Percentiles rank a stretch among this genome's conserved stretches.
These are phyloP conservation scores for Wickerhamiella pararugosa DNA, from an alignment of 1,139 yeast species.

Conservation along the genomic window DNA sequence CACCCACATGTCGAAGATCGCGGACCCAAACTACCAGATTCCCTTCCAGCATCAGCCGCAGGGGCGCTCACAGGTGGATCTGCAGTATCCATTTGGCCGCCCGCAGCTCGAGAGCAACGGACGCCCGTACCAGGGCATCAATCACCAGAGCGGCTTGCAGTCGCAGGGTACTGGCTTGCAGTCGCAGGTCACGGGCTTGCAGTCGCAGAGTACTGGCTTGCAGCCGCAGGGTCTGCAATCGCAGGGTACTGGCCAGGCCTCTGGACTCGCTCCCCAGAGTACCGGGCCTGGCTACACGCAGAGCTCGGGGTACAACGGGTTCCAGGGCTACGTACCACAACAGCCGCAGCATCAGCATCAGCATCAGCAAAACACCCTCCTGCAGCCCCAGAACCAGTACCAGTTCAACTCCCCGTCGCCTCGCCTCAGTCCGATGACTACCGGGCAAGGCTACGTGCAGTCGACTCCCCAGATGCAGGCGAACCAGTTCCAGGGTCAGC, in stretches of 20 bases:
- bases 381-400: background rate
- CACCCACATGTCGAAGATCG: background rate
- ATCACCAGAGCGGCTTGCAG: background rate
- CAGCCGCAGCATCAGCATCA: background rate
- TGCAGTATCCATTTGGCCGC: no score
- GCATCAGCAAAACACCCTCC: background rate
- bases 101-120: no score
- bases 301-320: background rate
- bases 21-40: background rate
- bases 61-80: background rate
- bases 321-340: background rate
- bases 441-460: background rate
- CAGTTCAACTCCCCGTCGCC: background rate
- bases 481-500: no score
- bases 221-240: background rate
- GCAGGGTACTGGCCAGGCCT: background rate
- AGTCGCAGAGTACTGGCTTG: background rate
- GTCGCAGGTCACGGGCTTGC: slow-evolving; percentile 12
- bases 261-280: background rate
- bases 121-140: no score
- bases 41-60: slow-evolving; percentile 1
- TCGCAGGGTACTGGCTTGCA: slow-evolving; percentile 10
- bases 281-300: background rate
- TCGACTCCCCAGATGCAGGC: no score
- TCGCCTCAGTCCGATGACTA: slow-evolving; percentile 1